phyloP scores from a whole-genome alignment of 2,329 filamentous ascomycete genomes.

The Septoria linicola region DNA sequence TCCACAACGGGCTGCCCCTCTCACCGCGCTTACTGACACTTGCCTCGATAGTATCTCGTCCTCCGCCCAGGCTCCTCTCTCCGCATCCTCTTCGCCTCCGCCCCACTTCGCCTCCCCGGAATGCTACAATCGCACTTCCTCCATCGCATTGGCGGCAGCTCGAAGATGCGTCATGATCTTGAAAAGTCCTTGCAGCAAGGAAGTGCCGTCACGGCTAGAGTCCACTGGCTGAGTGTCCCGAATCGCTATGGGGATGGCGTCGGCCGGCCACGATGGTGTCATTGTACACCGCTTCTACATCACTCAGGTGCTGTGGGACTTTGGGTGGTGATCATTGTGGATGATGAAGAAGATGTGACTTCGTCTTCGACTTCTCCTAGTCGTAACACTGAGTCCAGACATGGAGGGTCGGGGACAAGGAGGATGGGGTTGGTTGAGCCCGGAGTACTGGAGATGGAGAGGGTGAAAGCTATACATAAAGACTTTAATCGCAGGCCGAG shows the following conservation, averaged over 20 bases:
- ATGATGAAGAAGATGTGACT: constrained; percentile 1
- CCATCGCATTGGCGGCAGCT: constrained; percentile 49
- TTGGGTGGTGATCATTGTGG: constrained; percentile 72
- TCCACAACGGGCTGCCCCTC: background rate
- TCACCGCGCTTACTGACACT: background rate
- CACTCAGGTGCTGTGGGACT: constrained; percentile 67
- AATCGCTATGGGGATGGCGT: constrained; percentile 43
- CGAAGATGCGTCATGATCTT: constrained; percentile 54
- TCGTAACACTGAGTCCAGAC: background rate
- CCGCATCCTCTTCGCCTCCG: constrained; percentile 51
- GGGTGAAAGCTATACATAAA: no score
- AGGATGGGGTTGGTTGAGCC: no score
- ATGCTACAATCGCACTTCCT: constrained; percentile 51
- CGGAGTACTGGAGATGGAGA: no score
- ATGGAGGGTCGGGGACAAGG: background rate
- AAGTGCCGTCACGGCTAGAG: constrained; percentile 69
- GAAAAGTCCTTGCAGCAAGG: constrained; percentile 62
- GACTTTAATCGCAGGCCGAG: no score
- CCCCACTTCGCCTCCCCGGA: constrained; percentile 49
- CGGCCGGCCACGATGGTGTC: constrained; percentile 71
- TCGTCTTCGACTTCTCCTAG: background rate
- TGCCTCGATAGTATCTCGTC: constrained; percentile 44
- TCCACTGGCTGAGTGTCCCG: constrained; percentile 62
- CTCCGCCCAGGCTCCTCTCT: constrained; percentile 49
- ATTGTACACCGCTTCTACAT: constrained; percentile 72